Evolutionary conservation across 495 filamentous ascomycete species (phyloP), one percentile per base, ranked within the genome.

Genomic region (Neurospora sublineolata): DNA sequence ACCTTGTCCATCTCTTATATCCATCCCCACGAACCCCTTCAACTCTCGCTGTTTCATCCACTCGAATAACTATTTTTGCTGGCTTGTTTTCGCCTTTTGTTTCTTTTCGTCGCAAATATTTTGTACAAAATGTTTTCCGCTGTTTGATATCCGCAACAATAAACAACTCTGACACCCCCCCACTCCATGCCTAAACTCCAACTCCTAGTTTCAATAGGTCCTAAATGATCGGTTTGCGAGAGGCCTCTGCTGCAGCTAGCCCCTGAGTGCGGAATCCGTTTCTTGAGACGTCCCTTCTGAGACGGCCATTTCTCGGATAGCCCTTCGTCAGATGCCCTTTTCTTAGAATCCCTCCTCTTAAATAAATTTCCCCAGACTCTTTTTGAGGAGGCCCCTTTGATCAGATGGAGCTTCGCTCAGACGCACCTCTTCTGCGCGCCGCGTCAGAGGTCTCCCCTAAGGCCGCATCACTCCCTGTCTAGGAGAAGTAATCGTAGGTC

Each of bases 401-500:
- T 1, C 0, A 20, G 18, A 60, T 1, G 6, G 12, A 16, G 30
- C 0, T 30, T 60, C 3, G 12, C 23, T 16, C 46, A 52, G 10
- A 12, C 44, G 0, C n/a, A 4, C 44, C 0, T 52, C 20, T 52
- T 60, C 46, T 60, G 23, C 2, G 1, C 27, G 14, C 52, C 14
- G 27, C 52, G 27, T 36, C 12, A 36, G 11, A 58, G 46, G 0
- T 58, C 5, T n/a, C n/a, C n/a, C n/a, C n/a, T n/a, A 52, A 9
- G n/a, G 11, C 39, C 42, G 3, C 33, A 12, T 44, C n/a, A 8
- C 10, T 30, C 46, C 9, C 46, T 23, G 10, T 11, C 52, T 67
- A 30, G 3, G 30, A 67, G 33, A 41, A 76, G 52, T 76, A 71
- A 16, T 73, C 73, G 37, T 75, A 71, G 9, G 76, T 70, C 68